Percentiles rank a stretch among this genome's conserved stretches.
phyloP scores from a whole-genome alignment of 2,329 filamentous ascomycete species.

The Aspergillus ochraceoroseus region DNA sequence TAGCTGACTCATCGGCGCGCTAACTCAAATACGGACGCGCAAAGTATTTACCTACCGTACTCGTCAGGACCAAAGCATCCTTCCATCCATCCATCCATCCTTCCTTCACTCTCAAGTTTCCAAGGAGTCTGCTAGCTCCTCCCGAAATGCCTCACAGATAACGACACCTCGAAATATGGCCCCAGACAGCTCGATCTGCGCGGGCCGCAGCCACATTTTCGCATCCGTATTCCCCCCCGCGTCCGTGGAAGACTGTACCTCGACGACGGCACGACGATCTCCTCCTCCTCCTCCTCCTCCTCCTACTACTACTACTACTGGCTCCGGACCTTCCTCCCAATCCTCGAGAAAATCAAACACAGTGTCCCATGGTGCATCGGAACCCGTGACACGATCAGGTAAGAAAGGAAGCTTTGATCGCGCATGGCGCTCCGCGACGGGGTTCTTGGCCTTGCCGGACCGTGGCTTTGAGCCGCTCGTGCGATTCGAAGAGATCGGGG shows the following conservation, averaged over 20 bases:
- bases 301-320: too few relatives aligned
- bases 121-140: too few relatives aligned
- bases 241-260: conserved; percentile 31
- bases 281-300: too few relatives aligned
- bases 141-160: conserved; percentile 6
- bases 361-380: too few relatives aligned
- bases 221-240: conserved; percentile 43
- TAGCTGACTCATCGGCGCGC: conserved; percentile 12
- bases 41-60: too few relatives aligned
- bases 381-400: too few relatives aligned
- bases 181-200: conserved; percentile 11
- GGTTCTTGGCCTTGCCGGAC: conserved; percentile 39
- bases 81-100: neutral
- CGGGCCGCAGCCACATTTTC: conserved; percentile 40
- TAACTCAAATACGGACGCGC: neutral
- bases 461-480: conserved; percentile 31
- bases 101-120: too few relatives aligned
- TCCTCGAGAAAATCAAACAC: conserved; percentile 11
- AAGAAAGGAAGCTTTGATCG: conserved; percentile 34
- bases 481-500: conserved; percentile 23
- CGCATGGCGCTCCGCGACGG: conserved; percentile 41
- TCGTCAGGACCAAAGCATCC: too few relatives aligned
- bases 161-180: conserved; percentile 1
- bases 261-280: too few relatives aligned
- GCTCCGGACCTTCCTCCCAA: conserved; percentile 19